Conservation (phyloP, 805 yeast species). For the Schwanniomyces vanrijiae region DNA sequence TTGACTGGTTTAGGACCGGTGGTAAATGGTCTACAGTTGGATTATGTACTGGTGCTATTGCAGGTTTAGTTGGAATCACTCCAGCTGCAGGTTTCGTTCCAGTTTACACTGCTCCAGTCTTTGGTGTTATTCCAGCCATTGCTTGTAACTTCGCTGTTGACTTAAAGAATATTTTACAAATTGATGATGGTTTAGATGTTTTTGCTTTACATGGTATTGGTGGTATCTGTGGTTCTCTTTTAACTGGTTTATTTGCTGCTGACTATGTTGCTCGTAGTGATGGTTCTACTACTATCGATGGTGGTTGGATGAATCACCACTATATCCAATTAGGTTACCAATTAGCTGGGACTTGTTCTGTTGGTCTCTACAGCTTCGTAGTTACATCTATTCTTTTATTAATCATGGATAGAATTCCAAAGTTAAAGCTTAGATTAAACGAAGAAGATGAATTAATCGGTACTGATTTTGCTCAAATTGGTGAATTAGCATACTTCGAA, state of each 20-base stretch:
- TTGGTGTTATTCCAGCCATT: conserved; percentile 75
- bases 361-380: conserved; percentile 72
- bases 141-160: conserved; percentile 87
- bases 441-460: conserved; percentile 89
- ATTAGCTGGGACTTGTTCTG: conserved; percentile 72
- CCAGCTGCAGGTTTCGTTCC: conserved; percentile 98
- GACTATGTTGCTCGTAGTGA: conserved; percentile 85
- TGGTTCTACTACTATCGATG: conserved; percentile 61
- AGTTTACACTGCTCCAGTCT: conserved; percentile 80
- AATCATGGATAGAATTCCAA: conserved; percentile 72
- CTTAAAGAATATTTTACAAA: conserved; percentile 64
- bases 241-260: conserved; percentile 92
- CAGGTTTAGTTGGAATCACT: conserved; percentile 92
- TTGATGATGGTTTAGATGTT: conserved; percentile 95
- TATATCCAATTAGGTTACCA: conserved; percentile 85
- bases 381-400: conserved; percentile 70
- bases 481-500: conserved; percentile 78
- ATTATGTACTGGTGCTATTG: conserved; percentile 88
- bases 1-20: conserved; percentile 84
- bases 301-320: conserved; percentile 89
- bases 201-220: conserved; percentile 94
- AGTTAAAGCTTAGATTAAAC: conserved; percentile 75
- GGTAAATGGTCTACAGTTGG: conserved; percentile 93
- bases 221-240: conserved; percentile 76
- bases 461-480: conserved; percentile 86